These are phyloP conservation scores for Leavenworthia alabamica DNA, from an alignment of 345 rosid species.

Conservation along the genomic window DNA sequence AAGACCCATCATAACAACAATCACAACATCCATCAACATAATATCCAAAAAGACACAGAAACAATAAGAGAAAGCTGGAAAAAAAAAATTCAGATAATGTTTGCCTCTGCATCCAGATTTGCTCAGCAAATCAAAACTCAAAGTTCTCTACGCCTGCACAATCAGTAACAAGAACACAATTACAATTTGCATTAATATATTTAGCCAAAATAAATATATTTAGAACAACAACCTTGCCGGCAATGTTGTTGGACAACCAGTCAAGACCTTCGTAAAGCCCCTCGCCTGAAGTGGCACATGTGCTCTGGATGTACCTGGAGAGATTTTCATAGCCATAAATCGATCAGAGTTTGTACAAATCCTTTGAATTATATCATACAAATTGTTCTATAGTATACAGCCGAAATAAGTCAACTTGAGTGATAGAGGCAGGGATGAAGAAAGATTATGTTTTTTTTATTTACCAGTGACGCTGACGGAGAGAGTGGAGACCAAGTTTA, in stretches of 20 bases:
- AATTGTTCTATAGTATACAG: background rate
- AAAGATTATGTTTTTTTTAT: background rate
- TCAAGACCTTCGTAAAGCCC: slow-evolving; percentile 67
- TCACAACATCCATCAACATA: slow-evolving; percentile 1
- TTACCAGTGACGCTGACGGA: slow-evolving; percentile 57
- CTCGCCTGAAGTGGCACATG: slow-evolving; percentile 66
- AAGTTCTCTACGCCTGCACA: slow-evolving; percentile 6
- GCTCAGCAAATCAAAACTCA: slow-evolving; percentile 5
- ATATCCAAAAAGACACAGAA: background rate
- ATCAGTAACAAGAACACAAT: background rate
- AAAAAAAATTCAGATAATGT: slow-evolving; percentile 11
- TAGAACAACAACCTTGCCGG: slow-evolving; percentile 12
- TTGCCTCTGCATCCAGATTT: slow-evolving; percentile 15
- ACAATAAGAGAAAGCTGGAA: background rate
- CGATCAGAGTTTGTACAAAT: no score
- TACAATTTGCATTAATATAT: background rate
- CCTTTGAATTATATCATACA: background rate
- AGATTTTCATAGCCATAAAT: no score
- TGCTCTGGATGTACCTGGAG: slow-evolving; percentile 41
- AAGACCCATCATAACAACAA: background rate
- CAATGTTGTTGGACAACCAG: slow-evolving; percentile 62
- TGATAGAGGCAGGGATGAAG: background rate
- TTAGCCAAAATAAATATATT: background rate
- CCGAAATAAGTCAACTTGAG: background rate
- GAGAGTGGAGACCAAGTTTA: slow-evolving; percentile 41